Conservation (phyloP, 805 yeast genomes). For the Peterozyma xylosa region DNA sequence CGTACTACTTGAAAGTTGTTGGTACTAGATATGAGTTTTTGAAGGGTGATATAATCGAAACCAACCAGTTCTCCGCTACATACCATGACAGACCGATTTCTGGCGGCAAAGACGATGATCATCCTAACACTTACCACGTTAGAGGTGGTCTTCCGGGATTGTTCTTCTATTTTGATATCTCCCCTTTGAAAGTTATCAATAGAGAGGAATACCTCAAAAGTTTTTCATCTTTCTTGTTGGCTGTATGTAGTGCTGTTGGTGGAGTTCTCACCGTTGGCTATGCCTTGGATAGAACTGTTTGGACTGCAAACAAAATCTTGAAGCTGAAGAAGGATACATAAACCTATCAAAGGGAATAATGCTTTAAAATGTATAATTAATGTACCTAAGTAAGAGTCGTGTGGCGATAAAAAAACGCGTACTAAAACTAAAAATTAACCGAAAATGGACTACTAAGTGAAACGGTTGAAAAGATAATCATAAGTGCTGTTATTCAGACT, state of each 20-base stretch:
- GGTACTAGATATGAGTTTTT: slow-evolving; percentile 78
- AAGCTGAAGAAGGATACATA: slow-evolving; percentile 53
- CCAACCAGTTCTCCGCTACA: slow-evolving; percentile 88
- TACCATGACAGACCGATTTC: slow-evolving; percentile 75
- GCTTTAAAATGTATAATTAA: too few relatives aligned
- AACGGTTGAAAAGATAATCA: too few relatives aligned
- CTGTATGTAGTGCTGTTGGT: slow-evolving; percentile 83
- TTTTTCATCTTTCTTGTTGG: slow-evolving; percentile 76
- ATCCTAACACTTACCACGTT: slow-evolving; percentile 75
- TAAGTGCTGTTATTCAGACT: too few relatives aligned
- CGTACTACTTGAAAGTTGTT: slow-evolving; percentile 84
- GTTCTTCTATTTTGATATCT: slow-evolving; percentile 81
- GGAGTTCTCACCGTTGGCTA: slow-evolving; percentile 93
- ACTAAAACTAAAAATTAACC: too few relatives aligned
- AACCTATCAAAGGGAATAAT: not conserved
- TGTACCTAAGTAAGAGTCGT: not conserved
- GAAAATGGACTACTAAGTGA: too few relatives aligned
- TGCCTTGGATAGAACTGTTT: slow-evolving; percentile 76
- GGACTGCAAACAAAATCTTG: slow-evolving; percentile 79
- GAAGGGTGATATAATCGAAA: slow-evolving; percentile 47
- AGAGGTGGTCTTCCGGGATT: slow-evolving; percentile 90
- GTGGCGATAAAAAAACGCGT: not conserved
- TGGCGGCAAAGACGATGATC: slow-evolving; percentile 91
- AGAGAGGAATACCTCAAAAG: slow-evolving; percentile 66
- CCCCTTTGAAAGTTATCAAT: slow-evolving; percentile 88